phyloP scores from a whole-genome alignment of 495 filamentous ascomycete species.

The Xylaria intraflava region DNA sequence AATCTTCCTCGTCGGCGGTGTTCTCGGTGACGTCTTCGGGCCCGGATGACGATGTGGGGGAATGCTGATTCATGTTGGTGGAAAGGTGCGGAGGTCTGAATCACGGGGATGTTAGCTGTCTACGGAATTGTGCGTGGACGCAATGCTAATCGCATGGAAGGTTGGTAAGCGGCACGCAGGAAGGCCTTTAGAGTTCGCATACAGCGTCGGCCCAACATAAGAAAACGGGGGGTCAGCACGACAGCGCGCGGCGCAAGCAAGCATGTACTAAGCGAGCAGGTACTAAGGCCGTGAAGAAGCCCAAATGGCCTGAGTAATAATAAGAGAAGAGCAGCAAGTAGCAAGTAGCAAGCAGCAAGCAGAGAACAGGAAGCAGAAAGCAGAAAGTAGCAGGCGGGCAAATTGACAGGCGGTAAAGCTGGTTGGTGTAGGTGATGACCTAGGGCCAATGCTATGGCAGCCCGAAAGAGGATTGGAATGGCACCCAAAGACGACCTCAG shows the following conservation, averaged over 20 bases:
- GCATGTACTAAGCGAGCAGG: slow-evolving; percentile 15
- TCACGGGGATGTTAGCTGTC: slow-evolving; percentile 8
- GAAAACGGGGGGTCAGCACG: not conserved
- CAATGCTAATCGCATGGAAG: slow-evolving; percentile 4
- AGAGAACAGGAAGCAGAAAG: not conserved
- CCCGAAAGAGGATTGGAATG: slow-evolving; percentile 13
- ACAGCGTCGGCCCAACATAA: not conserved
- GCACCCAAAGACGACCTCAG: slow-evolving; percentile 7
- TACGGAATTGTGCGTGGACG: slow-evolving; percentile 1
- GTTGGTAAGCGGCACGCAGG: slow-evolving; percentile 2
- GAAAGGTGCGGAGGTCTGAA: slow-evolving; percentile 31
- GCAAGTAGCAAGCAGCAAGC: not conserved
- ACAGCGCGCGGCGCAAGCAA: slow-evolving; percentile 7
- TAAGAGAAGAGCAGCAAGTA: not conserved
- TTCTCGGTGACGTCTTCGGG: slow-evolving; percentile 80
- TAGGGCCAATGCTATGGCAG: slow-evolving; percentile 9
- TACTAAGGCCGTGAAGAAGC: slow-evolving; percentile 1
- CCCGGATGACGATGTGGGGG: slow-evolving; percentile 72
- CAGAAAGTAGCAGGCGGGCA: not conserved
- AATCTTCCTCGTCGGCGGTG: slow-evolving; percentile 96
- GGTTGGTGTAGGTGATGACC: not conserved
- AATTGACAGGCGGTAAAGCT: not conserved
- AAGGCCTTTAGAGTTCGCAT: not conserved
- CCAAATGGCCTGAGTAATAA: not conserved
- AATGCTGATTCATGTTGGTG: slow-evolving; percentile 52